These are phyloP conservation scores for Stephania yunnanensis DNA, from an alignment of 164 flowering plant genomes.

Conservation along the genomic window DNA sequence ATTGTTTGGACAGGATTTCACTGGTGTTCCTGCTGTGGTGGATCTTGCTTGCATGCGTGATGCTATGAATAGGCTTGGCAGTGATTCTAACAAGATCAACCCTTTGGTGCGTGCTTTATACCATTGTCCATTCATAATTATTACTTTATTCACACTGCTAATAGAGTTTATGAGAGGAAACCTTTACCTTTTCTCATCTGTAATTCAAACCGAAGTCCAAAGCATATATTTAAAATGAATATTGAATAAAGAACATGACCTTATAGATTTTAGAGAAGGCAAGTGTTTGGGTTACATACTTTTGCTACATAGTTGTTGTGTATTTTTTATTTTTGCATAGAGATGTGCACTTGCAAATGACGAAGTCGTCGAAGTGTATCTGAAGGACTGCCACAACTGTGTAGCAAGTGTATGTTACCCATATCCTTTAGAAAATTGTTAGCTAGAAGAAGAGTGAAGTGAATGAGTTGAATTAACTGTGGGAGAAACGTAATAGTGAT, in stretches of 20 bases:
- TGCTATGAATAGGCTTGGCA: slow-evolving; percentile 87
- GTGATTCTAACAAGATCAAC: slow-evolving; percentile 84
- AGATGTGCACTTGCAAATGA: no score
- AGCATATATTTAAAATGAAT: no score
- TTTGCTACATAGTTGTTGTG: no score
- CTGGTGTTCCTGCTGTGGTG: slow-evolving; percentile 98
- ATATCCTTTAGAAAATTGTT: neutral
- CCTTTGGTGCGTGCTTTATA: slow-evolving; percentile 55
- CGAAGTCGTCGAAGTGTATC: no score
- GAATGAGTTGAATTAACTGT: neutral
- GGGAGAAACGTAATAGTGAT: neutral
- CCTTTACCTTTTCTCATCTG: neutral
- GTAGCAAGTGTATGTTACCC: no score
- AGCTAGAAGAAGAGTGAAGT: neutral
- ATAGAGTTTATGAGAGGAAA: neutral
- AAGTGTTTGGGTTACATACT: no score
- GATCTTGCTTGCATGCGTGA: slow-evolving; percentile 99
- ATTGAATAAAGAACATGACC: neutral
- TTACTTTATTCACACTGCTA: neutral
- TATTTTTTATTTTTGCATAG: no score
- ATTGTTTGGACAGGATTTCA: slow-evolving; percentile 59
- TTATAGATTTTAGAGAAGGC: neutral
- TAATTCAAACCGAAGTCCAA: neutral
- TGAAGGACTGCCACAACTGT: no score
- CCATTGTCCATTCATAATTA: neutral